Evolutionary conservation across 2,329 filamentous ascomycete genomes (phyloP), one percentile per base, ranked within the genome.

Genomic region (Byssothecium circinans): DNA sequence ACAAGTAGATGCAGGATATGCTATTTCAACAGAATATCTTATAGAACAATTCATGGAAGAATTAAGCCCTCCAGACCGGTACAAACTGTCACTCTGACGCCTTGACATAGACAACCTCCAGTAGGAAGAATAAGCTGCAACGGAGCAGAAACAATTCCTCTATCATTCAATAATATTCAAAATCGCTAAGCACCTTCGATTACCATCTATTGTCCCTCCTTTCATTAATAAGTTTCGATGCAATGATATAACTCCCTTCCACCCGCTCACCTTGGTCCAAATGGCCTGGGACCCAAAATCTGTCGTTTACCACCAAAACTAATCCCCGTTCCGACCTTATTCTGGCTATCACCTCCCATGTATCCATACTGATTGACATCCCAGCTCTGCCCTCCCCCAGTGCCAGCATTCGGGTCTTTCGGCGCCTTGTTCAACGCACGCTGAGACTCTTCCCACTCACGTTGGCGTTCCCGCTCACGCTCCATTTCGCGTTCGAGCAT

Each of bases 401-500:
- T 81, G 0, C 85, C 86, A 19, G 86, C 83, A 12, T 81, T 78
- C 1, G 72, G 70, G 15, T 79, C 75, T 27, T 75, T 77, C 5
- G 77, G 75, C 0, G 81, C 78, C 45, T 78, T 78, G 18, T 82
- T 80, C 15, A 83, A 81, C 55, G 81, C 82, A 61, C 83, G 77
- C 70, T 92, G 89, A 1, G 83, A 76, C 53, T 88, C 83, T 68
- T 94, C 88, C 89, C 89, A 91, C 67, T 91, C 88, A 46, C 78
- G 80, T 72, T 91, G 88, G 12, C 87, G 78, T 73, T 89, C 82
- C 8, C 88, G 78, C 70, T 91, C 88, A 65, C 86, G 77, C 68
- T 91, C 87, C 86, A 91, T 90, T 70, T 91, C 88, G 22, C 86
- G 82, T 71, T 91, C 88, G 1, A 91, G 79, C 8, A 91, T 77